Evolutionary conservation across 208 protist genomes (phyloP).

Genomic region (Herpetomonas samuelpessoai): DNA sequence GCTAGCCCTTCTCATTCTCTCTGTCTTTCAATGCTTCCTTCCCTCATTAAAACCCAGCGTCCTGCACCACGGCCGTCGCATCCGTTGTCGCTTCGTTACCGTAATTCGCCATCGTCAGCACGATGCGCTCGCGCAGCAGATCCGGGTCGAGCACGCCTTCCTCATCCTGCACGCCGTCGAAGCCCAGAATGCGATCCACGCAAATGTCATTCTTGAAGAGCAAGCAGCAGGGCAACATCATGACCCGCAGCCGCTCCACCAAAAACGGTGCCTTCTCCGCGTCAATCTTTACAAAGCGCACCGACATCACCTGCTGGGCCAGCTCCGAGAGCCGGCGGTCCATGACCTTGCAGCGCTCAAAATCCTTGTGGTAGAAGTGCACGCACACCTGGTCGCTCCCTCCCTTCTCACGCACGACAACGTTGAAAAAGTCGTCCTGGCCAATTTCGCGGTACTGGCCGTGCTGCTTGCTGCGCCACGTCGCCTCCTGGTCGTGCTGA

Average conservation of each 20-base stretch:
- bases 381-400: slow-evolving; percentile 80
- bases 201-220: slow-evolving; percentile 94
- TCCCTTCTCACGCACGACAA: slow-evolving; percentile 90
- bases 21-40: too few relatives aligned
- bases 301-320: slow-evolving; percentile 59
- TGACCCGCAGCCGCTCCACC: slow-evolving; percentile 89
- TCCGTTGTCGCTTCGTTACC: slow-evolving; percentile 2
- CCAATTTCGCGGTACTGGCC: slow-evolving; percentile 91
- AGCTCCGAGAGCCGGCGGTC: slow-evolving; percentile 92
- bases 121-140: slow-evolving; percentile 68
- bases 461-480: slow-evolving; percentile 89
- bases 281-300: slow-evolving; percentile 95
- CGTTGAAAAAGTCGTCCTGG: slow-evolving; percentile 94
- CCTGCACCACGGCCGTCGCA: slow-evolving; percentile 4
- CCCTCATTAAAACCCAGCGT: slow-evolving; percentile 3
- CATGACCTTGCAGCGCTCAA: slow-evolving; percentile 95
- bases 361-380: slow-evolving; percentile 96
- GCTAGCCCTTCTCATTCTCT: too few relatives aligned
- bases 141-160: slow-evolving; percentile 82
- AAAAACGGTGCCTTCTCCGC: slow-evolving; percentile 94
- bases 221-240: slow-evolving; percentile 91
- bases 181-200: slow-evolving; percentile 95
- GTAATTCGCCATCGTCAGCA: slow-evolving; percentile 23
- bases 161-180: slow-evolving; percentile 88
- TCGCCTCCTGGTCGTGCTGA: slow-evolving; percentile 56